phyloP scores from a whole-genome alignment of 768 basidiomycete genomes.

The Astraeus odoratus region DNA sequence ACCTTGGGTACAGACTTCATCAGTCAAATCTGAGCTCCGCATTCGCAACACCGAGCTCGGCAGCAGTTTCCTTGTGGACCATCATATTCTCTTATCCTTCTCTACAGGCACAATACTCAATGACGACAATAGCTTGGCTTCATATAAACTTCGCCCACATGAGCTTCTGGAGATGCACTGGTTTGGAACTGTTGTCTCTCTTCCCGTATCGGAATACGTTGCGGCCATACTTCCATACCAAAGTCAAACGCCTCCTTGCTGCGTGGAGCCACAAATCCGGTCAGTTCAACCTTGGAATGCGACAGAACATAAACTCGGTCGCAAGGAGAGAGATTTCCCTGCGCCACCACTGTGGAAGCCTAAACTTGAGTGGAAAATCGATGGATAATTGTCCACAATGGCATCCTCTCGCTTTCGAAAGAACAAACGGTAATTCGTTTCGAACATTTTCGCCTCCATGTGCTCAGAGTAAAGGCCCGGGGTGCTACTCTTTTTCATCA shows the following conservation, averaged over 20 bases:
- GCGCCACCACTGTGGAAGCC: conserved; percentile 16
- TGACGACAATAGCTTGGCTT: conserved; percentile 50
- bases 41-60: conserved; percentile 9
- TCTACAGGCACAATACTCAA: conserved; percentile 67
- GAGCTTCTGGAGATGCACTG: conserved; percentile 70
- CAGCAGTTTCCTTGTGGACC: conserved; percentile 20
- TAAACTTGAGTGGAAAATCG: conserved; percentile 57
- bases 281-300: conserved; percentile 21
- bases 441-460: not conserved
- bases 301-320: not conserved
- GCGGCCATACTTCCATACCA: conserved; percentile 54
- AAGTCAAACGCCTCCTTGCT: conserved; percentile 44
- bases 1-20: conserved; percentile 1
- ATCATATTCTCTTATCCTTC: conserved; percentile 54
- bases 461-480: conserved; percentile 20
- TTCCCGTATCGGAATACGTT: conserved; percentile 43
- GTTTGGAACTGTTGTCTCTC: conserved; percentile 30
- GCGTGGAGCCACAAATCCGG: conserved; percentile 26
- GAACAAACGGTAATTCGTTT: conserved; percentile 40
- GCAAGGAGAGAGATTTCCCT: conserved; percentile 13
- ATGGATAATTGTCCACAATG: conserved; percentile 57
- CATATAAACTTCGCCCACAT: conserved; percentile 53
- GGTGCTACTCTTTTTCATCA: conserved; percentile 32
- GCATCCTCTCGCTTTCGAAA: conserved; percentile 47
- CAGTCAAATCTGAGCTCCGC: conserved; percentile 7